Evolutionary conservation across 2,329 filamentous ascomycete genomes (phyloP).

Genomic region (Daldinia sp.): DNA sequence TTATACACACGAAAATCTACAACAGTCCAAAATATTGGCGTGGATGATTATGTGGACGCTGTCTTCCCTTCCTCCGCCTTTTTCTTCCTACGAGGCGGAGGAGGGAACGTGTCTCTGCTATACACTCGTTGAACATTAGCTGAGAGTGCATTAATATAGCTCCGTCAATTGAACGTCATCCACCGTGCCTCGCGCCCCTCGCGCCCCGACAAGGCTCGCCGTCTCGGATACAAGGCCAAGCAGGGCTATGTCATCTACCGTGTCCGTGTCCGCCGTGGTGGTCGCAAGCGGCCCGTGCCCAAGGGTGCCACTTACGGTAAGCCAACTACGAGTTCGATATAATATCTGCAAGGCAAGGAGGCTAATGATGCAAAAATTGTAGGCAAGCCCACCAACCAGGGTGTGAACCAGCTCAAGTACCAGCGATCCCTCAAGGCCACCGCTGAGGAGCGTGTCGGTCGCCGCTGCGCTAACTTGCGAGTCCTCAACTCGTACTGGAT

Average conservation of each 20-base stretch:
- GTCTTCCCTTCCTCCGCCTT: slow-evolving; percentile 40
- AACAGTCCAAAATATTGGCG: slow-evolving; percentile 42
- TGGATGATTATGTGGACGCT: slow-evolving; percentile 50
- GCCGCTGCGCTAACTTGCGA: slow-evolving; percentile 97
- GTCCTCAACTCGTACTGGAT: slow-evolving; percentile 99
- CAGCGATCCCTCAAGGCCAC: slow-evolving; percentile 98
- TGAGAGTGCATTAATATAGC: slow-evolving; percentile 99
- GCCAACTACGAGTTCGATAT: slow-evolving; percentile 46
- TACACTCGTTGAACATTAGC: slow-evolving; percentile 99
- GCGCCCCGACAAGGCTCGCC: slow-evolving; percentile 99
- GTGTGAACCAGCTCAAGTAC: slow-evolving; percentile 99
- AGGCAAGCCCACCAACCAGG: slow-evolving; percentile 99
- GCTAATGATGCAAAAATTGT: slow-evolving; percentile 41
- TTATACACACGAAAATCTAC: slow-evolving; percentile 42
- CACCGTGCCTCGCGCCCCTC: slow-evolving; percentile 98
- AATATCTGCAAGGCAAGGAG: neutral
- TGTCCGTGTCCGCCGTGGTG: slow-evolving; percentile 96
- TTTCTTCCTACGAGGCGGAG: neutral
- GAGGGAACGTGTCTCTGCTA: slow-evolving; percentile 71
- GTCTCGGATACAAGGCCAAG: slow-evolving; percentile 99
- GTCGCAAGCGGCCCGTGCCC: slow-evolving; percentile 93
- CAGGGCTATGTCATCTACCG: slow-evolving; percentile 99
- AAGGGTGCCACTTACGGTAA: slow-evolving; percentile 99
- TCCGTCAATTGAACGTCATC: slow-evolving; percentile 99
- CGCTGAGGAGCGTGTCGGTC: slow-evolving; percentile 99